Evolutionary conservation across 352 stramenopile genomes (phyloP), one percentile per base, ranked within the genome.

Genomic region (Globisporangium acanthophoron): DNA sequence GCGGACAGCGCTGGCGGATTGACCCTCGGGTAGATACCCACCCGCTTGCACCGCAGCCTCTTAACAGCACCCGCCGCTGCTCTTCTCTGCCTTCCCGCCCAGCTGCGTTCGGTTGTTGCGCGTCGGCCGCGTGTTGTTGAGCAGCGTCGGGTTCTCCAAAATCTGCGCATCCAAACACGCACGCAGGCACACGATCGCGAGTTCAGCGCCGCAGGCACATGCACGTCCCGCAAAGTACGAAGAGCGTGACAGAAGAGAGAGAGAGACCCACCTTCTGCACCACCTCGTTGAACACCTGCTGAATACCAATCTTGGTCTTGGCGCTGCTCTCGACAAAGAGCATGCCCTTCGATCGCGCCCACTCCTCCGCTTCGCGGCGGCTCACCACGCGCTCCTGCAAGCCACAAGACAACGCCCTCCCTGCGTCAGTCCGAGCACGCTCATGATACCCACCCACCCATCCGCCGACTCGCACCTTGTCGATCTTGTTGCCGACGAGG

Each of bases 261-360:
- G 33, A 29, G 18, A 20, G 3, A 20, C 69, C 27, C 47, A 98
- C 96, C 77, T 99, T 98, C 73, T 98, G 91, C 35, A 99, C 94
- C 47, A 98, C 94, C 85, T 99, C 96, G 67, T 97, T 96, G 71
- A 99, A 99, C 54, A 96, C 85, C 80, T 98, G 91, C 68, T 96
- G 92, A 57, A 98, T 97, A 37, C 94, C 94, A 55, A 95, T 91
- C 59, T 87, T 87, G 62, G 96, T 98, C 74, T 98, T 98, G 9
- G 96, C 96, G 57, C 94, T 98, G 58, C 96, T 97, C 72, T 99
- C 96, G 50, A 99, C 81, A 73, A 99, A 99, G 27, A 99, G 70
- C 96, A 99, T 99, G 48, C 96, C 96, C 72, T 98, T 97, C 55
- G 84, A 96, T 56, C 94, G 73, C 29, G 96, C 96, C 94, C 96